phyloP scores from a whole-genome alignment of 78 protist species.

The Dictyostelium firmibasis region DNA sequence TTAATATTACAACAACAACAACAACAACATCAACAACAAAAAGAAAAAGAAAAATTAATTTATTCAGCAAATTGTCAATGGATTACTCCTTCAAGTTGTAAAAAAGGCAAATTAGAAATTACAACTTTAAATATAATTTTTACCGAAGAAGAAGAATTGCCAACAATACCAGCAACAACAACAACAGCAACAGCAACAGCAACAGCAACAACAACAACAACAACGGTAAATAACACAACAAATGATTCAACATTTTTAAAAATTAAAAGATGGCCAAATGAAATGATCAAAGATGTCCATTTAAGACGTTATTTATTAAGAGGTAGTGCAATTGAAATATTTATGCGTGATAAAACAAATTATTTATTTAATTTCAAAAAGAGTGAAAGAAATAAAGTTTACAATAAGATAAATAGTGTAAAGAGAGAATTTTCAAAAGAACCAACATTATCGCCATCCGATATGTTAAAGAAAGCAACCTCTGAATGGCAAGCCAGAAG shows the following conservation, averaged over 20 bases:
- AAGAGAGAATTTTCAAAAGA: neutral
- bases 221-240: neutral
- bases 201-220: neutral
- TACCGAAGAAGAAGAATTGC: slow-evolving; percentile 19
- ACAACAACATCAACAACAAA: slow-evolving; percentile 17
- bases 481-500: slow-evolving; percentile 70
- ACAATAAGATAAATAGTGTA: neutral
- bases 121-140: slow-evolving; percentile 41
- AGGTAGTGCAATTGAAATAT: slow-evolving; percentile 83
- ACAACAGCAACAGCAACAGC: neutral
- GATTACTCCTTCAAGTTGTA: slow-evolving; percentile 41
- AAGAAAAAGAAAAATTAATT: slow-evolving; percentile 38
- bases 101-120: slow-evolving; percentile 58
- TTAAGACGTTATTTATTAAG: slow-evolving; percentile 76
- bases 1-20: neutral
- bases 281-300: slow-evolving; percentile 55
- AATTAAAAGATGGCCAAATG: slow-evolving; percentile 47
- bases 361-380: slow-evolving; percentile 69
- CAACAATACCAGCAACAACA: neutral
- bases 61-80: slow-evolving; percentile 48
- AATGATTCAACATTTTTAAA: slow-evolving; percentile 10
- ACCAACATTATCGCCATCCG: slow-evolving; percentile 33
- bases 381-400: slow-evolving; percentile 19
- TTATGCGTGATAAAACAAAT: slow-evolving; percentile 75
- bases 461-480: slow-evolving; percentile 49